A percentile compares a stretch with the other conserved stretches of the same genome.
These are phyloP conservation scores for Trypanosoma melophagium DNA, from an alignment of 208 protist species.

Conservation along the genomic window DNA sequence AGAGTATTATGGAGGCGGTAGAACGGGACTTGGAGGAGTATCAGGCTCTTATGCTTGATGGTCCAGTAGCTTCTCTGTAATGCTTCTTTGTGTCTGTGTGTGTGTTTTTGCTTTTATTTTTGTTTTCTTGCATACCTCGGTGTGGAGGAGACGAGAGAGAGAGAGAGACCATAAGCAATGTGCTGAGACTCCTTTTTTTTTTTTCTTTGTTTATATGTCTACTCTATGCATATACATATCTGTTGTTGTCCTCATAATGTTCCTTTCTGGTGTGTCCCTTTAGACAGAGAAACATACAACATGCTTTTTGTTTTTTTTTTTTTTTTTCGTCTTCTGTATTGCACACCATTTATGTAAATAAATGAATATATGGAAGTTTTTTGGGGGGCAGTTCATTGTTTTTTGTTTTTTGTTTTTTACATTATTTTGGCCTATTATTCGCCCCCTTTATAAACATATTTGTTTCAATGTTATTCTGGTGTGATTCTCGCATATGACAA, in stretches of 20 bases:
- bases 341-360: background rate
- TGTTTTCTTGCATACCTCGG: background rate
- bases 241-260: background rate
- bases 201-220: no score
- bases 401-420: slow-evolving; percentile 2
- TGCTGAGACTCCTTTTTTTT: no score
- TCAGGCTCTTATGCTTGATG: background rate
- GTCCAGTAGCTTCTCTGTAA: background rate
- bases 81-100: background rate
- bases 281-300: background rate
- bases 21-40: slow-evolving; percentile 14
- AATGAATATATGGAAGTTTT: background rate
- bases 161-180: background rate
- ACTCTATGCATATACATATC: no score
- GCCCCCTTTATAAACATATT: background rate
- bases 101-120: no score
- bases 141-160: background rate
- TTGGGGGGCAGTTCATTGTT: background rate
- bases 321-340: background rate
- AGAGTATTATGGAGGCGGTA: slow-evolving; percentile 10
- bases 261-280: background rate
- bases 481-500: background rate
- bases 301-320: background rate
- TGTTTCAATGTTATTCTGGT: background rate
- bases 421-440: background rate